Base-by-base conservation (phyloP, 306 rosid genomes). In the Quercus ilex region DNA sequence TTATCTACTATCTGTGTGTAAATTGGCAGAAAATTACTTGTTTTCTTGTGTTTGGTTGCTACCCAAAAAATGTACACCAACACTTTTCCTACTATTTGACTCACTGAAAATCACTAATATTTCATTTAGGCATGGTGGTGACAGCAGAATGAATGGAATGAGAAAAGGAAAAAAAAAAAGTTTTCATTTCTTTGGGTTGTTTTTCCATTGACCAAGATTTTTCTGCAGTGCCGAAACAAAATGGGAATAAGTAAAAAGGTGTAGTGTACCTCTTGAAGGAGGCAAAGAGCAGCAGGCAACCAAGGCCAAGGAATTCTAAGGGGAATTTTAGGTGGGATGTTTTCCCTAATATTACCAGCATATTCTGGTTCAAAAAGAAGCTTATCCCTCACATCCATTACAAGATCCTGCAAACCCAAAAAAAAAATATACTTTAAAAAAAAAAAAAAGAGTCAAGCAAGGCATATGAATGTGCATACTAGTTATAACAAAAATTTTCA, bases 291-390 rank as follows among this genome's bases (percentile, higher is more conserved):
- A 84, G 86, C 90, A 28, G 98, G 91, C 90, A 96, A 85, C 98
- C 98, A 93, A 83, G 92, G 72, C 97, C 96, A 93, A 83, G 91
- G 96, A 38, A 96, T 85, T 80, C 82, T 91, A 78, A 96, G 82
- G 43, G 96, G 84, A 67, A 96, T 85, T 86, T 91, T 91, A 41
- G 99, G 99, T 49, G 92, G 93, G 65, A 96, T 89, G 78, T 87
- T 93, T 85, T 90, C 97, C 85, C 78, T 93, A 74, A 83, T 64
- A 81, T 89, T 85, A 74, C 99, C 98, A 76, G 97, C 98, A 90
- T 91, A 96, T 79, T 89, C 96, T 73, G 93, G 91, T 83, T 96
- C 99, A 73, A 96, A 96, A 77, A 96, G 99, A 86, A 96, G 97
- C 87, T 93, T 96, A 82, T 96, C 99, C 80, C 98, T 88, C 79